These are phyloP conservation scores for Metroxylon sagu DNA, from an alignment of 176 grass and related monocot genomes.

Conservation along the genomic window DNA sequence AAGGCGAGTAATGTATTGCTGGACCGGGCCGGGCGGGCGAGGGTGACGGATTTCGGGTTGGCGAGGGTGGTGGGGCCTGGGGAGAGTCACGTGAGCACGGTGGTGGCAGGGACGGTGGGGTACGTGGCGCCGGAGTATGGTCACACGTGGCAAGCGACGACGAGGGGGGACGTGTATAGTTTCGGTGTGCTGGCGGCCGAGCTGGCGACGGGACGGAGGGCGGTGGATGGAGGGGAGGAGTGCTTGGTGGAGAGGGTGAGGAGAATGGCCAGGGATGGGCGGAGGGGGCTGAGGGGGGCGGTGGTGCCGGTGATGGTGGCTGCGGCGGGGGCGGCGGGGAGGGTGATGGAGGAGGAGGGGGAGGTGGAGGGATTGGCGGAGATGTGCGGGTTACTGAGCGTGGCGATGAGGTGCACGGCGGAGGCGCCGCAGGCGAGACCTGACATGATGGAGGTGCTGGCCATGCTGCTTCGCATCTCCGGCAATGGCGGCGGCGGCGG, in stretches of 20 bases:
- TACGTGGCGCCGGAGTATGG: constrained; percentile 90
- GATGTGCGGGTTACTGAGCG: constrained; percentile 9
- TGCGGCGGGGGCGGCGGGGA: constrained; percentile 8
- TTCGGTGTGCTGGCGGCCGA: constrained; percentile 85
- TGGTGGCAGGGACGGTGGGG: constrained; percentile 91
- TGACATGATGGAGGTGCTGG: constrained; percentile 18
- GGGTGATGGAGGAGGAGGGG: not conserved
- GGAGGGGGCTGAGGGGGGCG: not conserved
- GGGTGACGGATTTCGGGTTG: constrained; percentile 90
- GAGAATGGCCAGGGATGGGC: constrained; percentile 30
- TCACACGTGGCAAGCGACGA: constrained; percentile 82
- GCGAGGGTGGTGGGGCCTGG: constrained; percentile 55
- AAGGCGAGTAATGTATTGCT: constrained; percentile 95
- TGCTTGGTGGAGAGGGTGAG: constrained; percentile 62
- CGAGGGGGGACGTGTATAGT: constrained; percentile 85
- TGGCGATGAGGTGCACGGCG: constrained; percentile 13
- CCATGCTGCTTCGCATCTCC: not conserved
- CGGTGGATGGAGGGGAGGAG: constrained; percentile 68
- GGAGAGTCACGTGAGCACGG: constrained; percentile 83
- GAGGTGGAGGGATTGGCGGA: not conserved
- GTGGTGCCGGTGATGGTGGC: not conserved
- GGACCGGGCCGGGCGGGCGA: constrained; percentile 31
- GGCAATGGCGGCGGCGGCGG: not conserved
- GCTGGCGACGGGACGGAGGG: constrained; percentile 52
- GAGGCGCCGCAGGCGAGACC: constrained; percentile 11